These are phyloP conservation scores for Seminavis robusta DNA, from an alignment of 108 stramenopile species.

Conservation along the genomic window DNA sequence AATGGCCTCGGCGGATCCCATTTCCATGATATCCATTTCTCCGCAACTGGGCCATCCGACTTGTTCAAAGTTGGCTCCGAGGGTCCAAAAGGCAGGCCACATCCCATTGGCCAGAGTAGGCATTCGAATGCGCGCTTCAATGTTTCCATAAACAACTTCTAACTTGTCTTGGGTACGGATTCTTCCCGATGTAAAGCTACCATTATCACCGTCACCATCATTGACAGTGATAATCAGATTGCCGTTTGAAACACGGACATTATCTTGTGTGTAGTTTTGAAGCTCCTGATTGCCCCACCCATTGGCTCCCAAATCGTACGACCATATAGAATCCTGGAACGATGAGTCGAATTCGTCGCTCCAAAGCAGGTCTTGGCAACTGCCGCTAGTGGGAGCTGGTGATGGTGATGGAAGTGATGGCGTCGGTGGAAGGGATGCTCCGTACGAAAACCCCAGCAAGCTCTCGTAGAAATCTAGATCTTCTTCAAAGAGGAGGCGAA, in stretches of 20 bases:
- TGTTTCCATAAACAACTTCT: slow-evolving; percentile 19
- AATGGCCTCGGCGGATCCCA: slow-evolving; percentile 14
- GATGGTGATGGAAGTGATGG: too few species aligned
- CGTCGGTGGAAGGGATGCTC: too few species aligned
- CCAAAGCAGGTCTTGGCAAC: too few species aligned
- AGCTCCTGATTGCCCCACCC: slow-evolving; percentile 36
- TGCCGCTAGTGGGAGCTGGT: too few species aligned
- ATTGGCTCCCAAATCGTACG: background rate
- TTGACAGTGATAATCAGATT: slow-evolving; percentile 9
- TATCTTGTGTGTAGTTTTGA: slow-evolving; percentile 24
- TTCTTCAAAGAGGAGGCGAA: too few species aligned
- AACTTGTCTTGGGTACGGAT: slow-evolving; percentile 15
- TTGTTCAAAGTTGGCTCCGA: slow-evolving; percentile 32
- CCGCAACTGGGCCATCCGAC: slow-evolving; percentile 50
- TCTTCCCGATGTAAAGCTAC: slow-evolving; percentile 30
- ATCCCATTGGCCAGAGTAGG: slow-evolving; percentile 24
- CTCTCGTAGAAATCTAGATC: too few species aligned
- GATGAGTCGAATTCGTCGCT: slow-evolving; percentile 9
- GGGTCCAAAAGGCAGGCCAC: slow-evolving; percentile 58
- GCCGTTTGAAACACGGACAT: slow-evolving; percentile 15
- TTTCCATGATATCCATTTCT: slow-evolving; percentile 68
- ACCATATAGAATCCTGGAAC: too few species aligned
- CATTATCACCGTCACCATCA: background rate
- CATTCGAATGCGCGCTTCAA: slow-evolving; percentile 26
- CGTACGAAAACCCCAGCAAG: too few species aligned